Conservation (phyloP, 2,329 filamentous ascomycete species). For the Phoma sp. region DNA sequence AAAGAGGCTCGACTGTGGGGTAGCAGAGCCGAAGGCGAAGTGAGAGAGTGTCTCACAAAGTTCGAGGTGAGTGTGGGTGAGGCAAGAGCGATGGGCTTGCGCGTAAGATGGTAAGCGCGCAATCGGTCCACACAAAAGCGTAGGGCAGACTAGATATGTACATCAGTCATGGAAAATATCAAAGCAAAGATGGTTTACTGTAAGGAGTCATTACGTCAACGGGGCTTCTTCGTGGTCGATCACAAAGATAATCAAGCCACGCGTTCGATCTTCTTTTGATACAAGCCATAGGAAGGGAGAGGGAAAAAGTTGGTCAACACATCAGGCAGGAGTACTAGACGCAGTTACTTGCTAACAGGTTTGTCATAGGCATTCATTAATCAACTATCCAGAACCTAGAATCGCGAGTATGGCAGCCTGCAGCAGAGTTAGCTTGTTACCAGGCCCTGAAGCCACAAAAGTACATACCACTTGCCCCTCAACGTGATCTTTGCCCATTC, state of each 20-base stretch:
- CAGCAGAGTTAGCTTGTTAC: constrained; percentile 18
- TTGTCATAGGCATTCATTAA: background rate
- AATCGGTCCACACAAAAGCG: too few species aligned
- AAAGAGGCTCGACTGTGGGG: background rate
- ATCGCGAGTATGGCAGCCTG: constrained; percentile 59
- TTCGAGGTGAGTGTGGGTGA: background rate
- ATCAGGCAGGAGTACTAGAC: too few species aligned
- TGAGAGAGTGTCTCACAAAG: background rate
- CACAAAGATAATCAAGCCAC: too few species aligned
- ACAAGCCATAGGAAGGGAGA: too few species aligned
- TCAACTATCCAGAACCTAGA: constrained; percentile 38
- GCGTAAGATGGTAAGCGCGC: background rate
- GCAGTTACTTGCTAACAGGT: background rate
- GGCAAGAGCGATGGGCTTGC: background rate
- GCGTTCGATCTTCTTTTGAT: too few species aligned
- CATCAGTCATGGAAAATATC: too few species aligned
- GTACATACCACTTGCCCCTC: constrained; percentile 77
- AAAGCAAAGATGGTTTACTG: too few species aligned
- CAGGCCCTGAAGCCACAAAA: background rate
- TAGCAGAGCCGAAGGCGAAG: background rate
- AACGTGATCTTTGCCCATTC: constrained; percentile 86
- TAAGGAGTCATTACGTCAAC: too few species aligned
- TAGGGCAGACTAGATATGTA: too few species aligned
- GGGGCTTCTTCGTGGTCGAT: too few species aligned
- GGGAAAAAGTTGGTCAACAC: too few species aligned